Percentiles rank a stretch among this genome's conserved stretches.
Conservation (phyloP, 257 asterid species). For the Solanum piurae region DNA sequence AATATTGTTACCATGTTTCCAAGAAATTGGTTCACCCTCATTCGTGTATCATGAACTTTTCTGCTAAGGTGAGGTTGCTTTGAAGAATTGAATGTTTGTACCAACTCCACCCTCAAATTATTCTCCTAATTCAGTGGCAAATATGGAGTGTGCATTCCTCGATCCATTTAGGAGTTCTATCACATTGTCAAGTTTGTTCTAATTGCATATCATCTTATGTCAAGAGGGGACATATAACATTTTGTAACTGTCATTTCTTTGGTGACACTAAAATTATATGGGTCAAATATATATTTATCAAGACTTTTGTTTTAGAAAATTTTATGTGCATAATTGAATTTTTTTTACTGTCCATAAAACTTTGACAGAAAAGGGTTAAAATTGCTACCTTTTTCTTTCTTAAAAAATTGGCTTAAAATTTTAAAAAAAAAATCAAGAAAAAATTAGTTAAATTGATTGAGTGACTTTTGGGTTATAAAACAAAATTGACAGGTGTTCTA, state of each 20-base stretch:
- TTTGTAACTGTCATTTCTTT: neutral
- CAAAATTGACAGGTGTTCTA: too few relatives aligned
- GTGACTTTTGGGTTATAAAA: too few relatives aligned
- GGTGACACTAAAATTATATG: neutral
- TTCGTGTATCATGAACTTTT: neutral
- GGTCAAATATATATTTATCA: neutral
- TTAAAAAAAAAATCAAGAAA: too few relatives aligned
- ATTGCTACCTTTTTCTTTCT: neutral
- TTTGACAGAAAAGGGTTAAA: neutral
- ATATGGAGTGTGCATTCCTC: neutral
- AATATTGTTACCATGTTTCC: neutral
- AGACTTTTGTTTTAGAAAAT: neutral
- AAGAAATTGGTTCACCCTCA: neutral
- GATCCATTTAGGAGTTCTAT: neutral
- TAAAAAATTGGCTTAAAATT: too few relatives aligned
- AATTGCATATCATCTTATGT: neutral
- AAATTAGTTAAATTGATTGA: too few relatives aligned
- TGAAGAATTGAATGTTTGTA: neutral
- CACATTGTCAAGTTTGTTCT: too few relatives aligned
- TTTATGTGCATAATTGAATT: neutral
- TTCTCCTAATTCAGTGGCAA: neutral
- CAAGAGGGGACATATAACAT: too few relatives aligned
- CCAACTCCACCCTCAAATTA: neutral
- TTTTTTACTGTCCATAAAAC: neutral
- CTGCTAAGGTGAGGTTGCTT: neutral